Evolutionary conservation across 2,329 filamentous ascomycete genomes (phyloP).

Genomic region (Aspergillus ruber): DNA sequence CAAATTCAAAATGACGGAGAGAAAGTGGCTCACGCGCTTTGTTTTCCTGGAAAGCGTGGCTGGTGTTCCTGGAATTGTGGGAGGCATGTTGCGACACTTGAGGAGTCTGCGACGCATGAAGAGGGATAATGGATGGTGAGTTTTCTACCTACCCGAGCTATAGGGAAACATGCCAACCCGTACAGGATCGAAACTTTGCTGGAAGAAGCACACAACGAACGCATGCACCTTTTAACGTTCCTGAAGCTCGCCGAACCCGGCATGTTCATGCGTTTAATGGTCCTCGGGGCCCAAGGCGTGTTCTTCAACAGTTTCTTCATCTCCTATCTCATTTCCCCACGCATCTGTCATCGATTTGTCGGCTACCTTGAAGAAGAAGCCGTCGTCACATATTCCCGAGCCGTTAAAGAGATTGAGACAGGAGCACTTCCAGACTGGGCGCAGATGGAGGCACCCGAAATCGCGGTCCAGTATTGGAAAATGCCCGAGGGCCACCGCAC

Average conservation of each 20-base stretch:
- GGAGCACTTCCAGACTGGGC: constrained; percentile 81
- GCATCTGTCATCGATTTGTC: constrained; percentile 89
- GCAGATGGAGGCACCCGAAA: constrained; percentile 72
- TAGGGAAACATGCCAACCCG: constrained; percentile 1
- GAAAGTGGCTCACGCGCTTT: constrained; percentile 84
- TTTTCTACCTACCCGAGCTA: not conserved
- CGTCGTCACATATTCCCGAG: constrained; percentile 87
- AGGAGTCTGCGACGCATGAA: constrained; percentile 77
- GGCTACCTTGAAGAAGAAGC: constrained; percentile 97
- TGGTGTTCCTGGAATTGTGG: constrained; percentile 94
- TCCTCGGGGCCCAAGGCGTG: constrained; percentile 86
- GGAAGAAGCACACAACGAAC: constrained; percentile 85
- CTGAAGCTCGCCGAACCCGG: constrained; percentile 84
- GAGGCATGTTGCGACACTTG: constrained; percentile 85
- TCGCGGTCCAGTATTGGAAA: constrained; percentile 86
- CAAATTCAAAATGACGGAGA: constrained; percentile 67
- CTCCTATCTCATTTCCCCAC: constrained; percentile 77
- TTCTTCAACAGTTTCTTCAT: constrained; percentile 95
- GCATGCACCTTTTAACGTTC: constrained; percentile 90
- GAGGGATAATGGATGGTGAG: constrained; percentile 80
- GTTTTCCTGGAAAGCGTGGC: constrained; percentile 93
- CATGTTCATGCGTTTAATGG: constrained; percentile 85
- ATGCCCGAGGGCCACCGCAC: constrained; percentile 78
- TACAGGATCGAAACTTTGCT: constrained; percentile 80
- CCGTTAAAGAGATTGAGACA: constrained; percentile 76